Percentiles rank a stretch among this genome's conserved stretches.
Evolutionary conservation across 2,329 filamentous ascomycete species (phyloP).

Genomic region (Stagonosporopsis tanaceti): DNA sequence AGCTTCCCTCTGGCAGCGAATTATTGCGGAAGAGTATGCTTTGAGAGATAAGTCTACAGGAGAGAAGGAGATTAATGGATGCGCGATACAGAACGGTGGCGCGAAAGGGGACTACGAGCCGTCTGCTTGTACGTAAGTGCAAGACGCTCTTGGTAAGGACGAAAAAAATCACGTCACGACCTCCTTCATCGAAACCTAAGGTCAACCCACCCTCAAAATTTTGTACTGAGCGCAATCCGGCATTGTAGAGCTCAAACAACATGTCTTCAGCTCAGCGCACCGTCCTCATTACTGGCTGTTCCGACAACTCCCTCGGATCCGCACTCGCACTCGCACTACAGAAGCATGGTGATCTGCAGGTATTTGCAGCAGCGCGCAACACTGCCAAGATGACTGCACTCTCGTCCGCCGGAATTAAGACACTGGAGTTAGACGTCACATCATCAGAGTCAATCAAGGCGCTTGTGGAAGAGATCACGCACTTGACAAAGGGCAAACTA

Average conservation of each 20-base stretch:
- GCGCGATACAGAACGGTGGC: neutral
- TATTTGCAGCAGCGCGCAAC: constrained; percentile 55
- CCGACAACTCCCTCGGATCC: constrained; percentile 52
- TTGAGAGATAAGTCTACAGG: neutral
- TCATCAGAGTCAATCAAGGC: constrained; percentile 21
- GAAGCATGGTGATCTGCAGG: constrained; percentile 43
- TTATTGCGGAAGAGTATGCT: neutral
- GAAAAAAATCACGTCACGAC: constrained; percentile 6
- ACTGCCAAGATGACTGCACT: constrained; percentile 32
- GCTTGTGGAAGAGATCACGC: constrained; percentile 11
- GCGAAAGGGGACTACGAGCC: neutral
- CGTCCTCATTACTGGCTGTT: constrained; percentile 35
- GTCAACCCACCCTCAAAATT: neutral
- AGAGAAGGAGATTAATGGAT: neutral
- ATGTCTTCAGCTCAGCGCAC: constrained; percentile 15
- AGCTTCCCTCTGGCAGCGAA: neutral
- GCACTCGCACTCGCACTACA: constrained; percentile 52
- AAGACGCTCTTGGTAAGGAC: constrained; percentile 15
- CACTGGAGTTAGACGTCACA: constrained; percentile 15
- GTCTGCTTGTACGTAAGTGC: constrained; percentile 13
- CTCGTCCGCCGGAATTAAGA: constrained; percentile 4
- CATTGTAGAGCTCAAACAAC: neutral
- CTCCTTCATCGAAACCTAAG: constrained; percentile 2
- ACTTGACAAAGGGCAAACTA: constrained; percentile 19
- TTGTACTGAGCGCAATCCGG: neutral